Percentiles rank a stretch among this genome's conserved stretches.
Conservation (phyloP, 2,329 filamentous ascomycete species). For the Exophiala phaeomuriformis region DNA sequence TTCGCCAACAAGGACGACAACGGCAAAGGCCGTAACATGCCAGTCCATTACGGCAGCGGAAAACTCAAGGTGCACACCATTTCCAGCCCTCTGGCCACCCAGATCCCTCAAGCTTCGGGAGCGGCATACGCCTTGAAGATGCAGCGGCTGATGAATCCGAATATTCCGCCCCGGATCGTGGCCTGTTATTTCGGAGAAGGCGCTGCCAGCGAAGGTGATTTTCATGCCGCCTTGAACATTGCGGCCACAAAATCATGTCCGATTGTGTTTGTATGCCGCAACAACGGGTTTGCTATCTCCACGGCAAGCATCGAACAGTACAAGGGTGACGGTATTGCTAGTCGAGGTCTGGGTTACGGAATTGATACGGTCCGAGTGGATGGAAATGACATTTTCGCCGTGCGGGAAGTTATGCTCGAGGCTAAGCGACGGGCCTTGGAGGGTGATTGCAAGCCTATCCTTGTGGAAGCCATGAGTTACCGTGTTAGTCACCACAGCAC, state of each 20-base stretch:
- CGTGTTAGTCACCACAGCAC: constrained; percentile 97
- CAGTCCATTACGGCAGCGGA: constrained; percentile 76
- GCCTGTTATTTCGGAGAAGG: constrained; percentile 88
- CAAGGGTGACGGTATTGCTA: constrained; percentile 82
- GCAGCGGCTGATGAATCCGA: constrained; percentile 65
- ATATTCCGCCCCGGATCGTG: constrained; percentile 59
- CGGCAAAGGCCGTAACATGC: constrained; percentile 88
- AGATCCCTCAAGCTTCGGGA: constrained; percentile 80
- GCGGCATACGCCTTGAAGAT: constrained; percentile 84
- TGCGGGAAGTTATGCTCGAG: constrained; percentile 68
- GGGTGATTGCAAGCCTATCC: constrained; percentile 70
- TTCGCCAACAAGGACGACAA: constrained; percentile 79
- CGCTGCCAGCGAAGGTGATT: constrained; percentile 83
- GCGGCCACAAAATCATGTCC: constrained; percentile 83
- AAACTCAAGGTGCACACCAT: constrained; percentile 87
- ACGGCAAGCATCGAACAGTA: constrained; percentile 88
- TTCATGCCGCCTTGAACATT: constrained; percentile 85
- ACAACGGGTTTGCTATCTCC: constrained; percentile 87
- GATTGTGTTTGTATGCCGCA: constrained; percentile 82
- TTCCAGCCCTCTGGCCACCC: constrained; percentile 76
- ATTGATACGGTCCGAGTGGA: constrained; percentile 89
- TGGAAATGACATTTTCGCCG: constrained; percentile 89
- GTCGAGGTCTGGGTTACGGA: constrained; percentile 80
- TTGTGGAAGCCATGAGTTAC: constrained; percentile 96
- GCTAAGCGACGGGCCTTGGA: constrained; percentile 72